Evolutionary conservation across 805 yeast genomes (phyloP).

Genomic region (Zygosaccharomyces bailii): DNA sequence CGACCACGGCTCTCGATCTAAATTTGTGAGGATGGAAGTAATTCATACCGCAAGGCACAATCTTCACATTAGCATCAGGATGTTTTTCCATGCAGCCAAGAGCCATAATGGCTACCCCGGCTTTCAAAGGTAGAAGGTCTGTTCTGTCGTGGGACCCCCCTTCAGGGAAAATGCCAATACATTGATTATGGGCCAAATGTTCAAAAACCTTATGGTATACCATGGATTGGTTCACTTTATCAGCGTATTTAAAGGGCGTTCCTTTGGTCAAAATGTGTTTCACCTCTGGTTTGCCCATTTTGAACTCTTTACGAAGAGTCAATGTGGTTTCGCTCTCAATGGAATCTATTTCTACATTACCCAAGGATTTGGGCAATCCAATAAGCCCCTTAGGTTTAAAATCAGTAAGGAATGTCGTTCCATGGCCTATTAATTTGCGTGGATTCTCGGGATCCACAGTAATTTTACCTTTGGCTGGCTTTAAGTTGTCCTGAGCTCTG

Average conservation of each 20-base stretch:
- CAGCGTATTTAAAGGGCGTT: conserved; percentile 66
- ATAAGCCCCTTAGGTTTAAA: conserved; percentile 64
- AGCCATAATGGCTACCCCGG: conserved; percentile 98
- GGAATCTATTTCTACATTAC: conserved; percentile 66
- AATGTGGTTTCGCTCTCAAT: conserved; percentile 72
- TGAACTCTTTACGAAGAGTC: conserved; percentile 65
- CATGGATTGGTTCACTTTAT: conserved; percentile 76
- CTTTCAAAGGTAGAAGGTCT: conserved; percentile 84
- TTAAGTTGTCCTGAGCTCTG: conserved; percentile 85
- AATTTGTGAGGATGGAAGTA: conserved; percentile 95
- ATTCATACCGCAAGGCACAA: conserved; percentile 97
- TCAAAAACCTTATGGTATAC: conserved; percentile 84
- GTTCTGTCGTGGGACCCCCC: conserved; percentile 98
- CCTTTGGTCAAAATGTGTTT: conserved; percentile 47
- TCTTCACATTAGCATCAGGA: conserved; percentile 72
- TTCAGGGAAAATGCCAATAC: conserved; percentile 94
- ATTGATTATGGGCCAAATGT: conserved; percentile 74
- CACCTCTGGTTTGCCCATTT: conserved; percentile 42
- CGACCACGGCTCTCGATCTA: conserved; percentile 91
- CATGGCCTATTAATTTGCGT: conserved; percentile 55
- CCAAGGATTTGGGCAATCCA: conserved; percentile 74
- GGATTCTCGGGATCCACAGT: conserved; percentile 53
- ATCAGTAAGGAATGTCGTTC: conserved; percentile 60
- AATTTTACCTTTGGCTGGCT: conserved; percentile 63
- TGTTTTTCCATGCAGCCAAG: conserved; percentile 83